Conservation (phyloP, 306 rosid species). For the Corylus americana region DNA sequence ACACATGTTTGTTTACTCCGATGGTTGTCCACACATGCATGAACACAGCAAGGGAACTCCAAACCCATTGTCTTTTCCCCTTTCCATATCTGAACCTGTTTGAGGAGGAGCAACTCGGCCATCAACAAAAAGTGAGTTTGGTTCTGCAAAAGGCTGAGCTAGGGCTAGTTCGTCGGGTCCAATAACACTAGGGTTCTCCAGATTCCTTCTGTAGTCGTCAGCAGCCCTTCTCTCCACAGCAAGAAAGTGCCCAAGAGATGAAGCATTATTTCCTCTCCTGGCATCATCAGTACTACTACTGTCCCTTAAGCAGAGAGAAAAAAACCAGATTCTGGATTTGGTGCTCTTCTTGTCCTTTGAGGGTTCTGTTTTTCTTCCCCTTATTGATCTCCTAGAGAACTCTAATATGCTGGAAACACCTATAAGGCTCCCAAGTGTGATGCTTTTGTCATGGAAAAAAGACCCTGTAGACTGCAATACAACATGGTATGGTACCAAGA, state of each 20-base stretch:
- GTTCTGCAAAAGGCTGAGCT: conserved; percentile 28
- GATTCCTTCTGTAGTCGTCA: conserved; percentile 34
- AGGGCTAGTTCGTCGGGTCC: conserved; percentile 45
- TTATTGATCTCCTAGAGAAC: conserved; percentile 59
- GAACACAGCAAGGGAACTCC: conserved; percentile 36
- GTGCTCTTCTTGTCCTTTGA: conserved; percentile 34
- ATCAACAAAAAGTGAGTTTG: conserved; percentile 52
- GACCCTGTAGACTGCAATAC: conserved; percentile 69
- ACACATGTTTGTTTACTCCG: neutral
- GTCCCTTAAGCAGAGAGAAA: conserved; percentile 41
- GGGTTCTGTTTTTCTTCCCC: conserved; percentile 48
- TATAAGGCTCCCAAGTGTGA: conserved; percentile 73
- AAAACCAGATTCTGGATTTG: conserved; percentile 40
- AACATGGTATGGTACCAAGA: neutral
- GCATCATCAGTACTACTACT: conserved; percentile 29
- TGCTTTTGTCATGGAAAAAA: conserved; percentile 70
- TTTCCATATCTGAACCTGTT: conserved; percentile 25
- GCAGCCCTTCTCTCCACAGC: conserved; percentile 57
- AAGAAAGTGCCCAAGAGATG: conserved; percentile 56
- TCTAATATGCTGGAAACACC: conserved; percentile 66
- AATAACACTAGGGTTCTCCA: conserved; percentile 18
- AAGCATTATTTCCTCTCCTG: conserved; percentile 24
- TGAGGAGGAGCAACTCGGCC: conserved; percentile 59
- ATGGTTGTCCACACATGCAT: conserved; percentile 40
- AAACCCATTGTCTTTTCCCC: conserved; percentile 18